Conservation (phyloP, 2,329 filamentous ascomycete genomes). For the Coniochaeta sp. region DNA sequence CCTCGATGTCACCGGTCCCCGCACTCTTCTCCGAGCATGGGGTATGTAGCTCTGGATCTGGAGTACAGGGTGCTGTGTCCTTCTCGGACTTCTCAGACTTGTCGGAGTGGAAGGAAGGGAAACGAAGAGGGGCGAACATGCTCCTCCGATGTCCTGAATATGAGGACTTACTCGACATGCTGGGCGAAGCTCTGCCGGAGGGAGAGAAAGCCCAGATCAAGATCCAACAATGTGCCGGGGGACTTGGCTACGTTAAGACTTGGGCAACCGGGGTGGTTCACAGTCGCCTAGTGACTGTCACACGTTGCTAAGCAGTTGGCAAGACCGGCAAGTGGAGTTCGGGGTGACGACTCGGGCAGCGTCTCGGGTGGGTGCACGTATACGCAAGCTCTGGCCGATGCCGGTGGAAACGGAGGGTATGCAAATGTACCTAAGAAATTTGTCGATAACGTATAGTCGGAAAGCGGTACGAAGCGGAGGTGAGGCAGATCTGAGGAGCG, state of each 20-base stretch:
- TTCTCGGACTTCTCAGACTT: slow-evolving; percentile 17
- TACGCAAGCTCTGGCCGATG: background rate
- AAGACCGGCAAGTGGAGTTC: background rate
- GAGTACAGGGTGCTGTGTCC: background rate
- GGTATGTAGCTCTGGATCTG: background rate
- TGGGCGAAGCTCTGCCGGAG: background rate
- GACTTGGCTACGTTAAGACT: background rate
- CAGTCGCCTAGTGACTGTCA: background rate
- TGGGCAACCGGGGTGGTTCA: background rate
- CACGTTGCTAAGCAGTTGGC: background rate
- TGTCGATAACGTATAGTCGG: background rate
- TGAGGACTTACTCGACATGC: slow-evolving; percentile 35
- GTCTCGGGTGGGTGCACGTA: background rate
- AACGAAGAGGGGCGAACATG: slow-evolving; percentile 26
- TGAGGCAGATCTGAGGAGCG: background rate
- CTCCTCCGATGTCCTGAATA: slow-evolving; percentile 19
- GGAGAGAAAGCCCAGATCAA: background rate
- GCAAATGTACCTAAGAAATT: background rate
- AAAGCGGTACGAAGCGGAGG: background rate
- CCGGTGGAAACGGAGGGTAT: background rate
- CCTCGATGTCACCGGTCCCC: background rate
- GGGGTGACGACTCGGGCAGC: slow-evolving; percentile 1
- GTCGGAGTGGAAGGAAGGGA: slow-evolving; percentile 23
- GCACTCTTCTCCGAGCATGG: slow-evolving; percentile 3
- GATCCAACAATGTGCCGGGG: background rate